Conservation (phyloP, 129 eudicot species). For the Deinandra increscens region DNA sequence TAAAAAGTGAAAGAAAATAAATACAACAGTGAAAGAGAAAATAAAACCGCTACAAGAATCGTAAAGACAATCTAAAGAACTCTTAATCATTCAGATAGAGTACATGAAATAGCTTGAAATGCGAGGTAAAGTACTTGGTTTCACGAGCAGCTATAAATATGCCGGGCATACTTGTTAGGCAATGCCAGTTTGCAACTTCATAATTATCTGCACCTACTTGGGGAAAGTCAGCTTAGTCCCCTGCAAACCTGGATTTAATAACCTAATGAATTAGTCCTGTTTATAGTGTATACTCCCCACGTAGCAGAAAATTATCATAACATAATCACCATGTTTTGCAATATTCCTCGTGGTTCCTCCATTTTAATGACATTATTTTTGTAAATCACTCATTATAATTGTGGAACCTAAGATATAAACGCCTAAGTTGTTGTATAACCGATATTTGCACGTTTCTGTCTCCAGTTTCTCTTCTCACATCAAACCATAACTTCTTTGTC, state of each 20-base stretch:
- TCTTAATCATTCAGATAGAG: slow-evolving; percentile 13
- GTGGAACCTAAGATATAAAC: neutral
- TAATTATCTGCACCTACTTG: slow-evolving; percentile 29
- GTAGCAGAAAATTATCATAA: slow-evolving; percentile 17
- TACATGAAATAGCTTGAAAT: slow-evolving; percentile 17
- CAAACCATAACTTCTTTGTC: neutral
- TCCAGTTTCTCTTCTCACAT: neutral
- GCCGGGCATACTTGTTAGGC: slow-evolving; percentile 88
- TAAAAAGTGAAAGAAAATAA: slow-evolving; percentile 17
- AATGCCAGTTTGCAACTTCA: slow-evolving; percentile 35
- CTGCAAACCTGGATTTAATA: slow-evolving; percentile 45
- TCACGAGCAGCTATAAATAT: slow-evolving; percentile 82
- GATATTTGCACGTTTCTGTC: neutral
- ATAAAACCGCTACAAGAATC: slow-evolving; percentile 21
- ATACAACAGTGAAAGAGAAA: slow-evolving; percentile 18
- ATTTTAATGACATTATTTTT: slow-evolving; percentile 4
- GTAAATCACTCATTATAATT: slow-evolving; percentile 12
- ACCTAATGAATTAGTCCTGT: slow-evolving; percentile 24
- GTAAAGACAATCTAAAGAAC: slow-evolving; percentile 24
- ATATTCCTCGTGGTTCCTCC: slow-evolving; percentile 12
- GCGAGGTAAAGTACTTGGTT: slow-evolving; percentile 58
- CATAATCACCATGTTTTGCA: slow-evolving; percentile 19
- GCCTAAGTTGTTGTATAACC: neutral
- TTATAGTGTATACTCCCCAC: slow-evolving; percentile 17
- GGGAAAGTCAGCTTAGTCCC: slow-evolving; percentile 22